phyloP scores from a whole-genome alignment of 2,329 filamentous ascomycete genomes.

The Byssothecium circinans region DNA sequence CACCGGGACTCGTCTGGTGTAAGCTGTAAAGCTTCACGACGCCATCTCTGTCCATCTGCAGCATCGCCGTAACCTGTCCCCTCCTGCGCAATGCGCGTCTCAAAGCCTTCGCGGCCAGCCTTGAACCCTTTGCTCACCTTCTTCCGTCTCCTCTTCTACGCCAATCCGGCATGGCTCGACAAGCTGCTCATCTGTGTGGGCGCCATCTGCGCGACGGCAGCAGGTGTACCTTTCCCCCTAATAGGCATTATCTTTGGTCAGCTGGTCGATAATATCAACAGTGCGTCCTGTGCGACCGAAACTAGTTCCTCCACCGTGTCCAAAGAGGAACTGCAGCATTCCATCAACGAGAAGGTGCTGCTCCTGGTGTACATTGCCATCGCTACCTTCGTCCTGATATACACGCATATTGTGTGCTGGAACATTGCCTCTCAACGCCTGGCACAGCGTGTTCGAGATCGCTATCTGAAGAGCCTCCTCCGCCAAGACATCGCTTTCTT shows the following conservation, averaged over 20 bases:
- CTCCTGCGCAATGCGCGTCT: constrained; percentile 29
- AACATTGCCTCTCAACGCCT: constrained; percentile 65
- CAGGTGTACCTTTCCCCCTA: constrained; percentile 65
- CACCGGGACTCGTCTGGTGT: constrained; percentile 19
- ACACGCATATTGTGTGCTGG: constrained; percentile 66
- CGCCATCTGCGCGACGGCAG: constrained; percentile 53
- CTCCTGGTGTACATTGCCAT: constrained; percentile 65
- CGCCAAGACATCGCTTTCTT: constrained; percentile 66
- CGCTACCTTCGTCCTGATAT: constrained; percentile 65
- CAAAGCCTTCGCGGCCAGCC: constrained; percentile 28
- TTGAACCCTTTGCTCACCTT: constrained; percentile 37
- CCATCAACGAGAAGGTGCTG: constrained; percentile 62
- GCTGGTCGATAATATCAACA: constrained; percentile 64
- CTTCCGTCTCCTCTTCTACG: constrained; percentile 39
- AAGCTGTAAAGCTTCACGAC: constrained; percentile 25
- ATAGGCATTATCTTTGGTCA: constrained; percentile 67
- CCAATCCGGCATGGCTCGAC: constrained; percentile 42
- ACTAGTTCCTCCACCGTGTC: constrained; percentile 8
- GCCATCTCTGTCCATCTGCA: constrained; percentile 17
- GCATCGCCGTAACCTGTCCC: constrained; percentile 12
- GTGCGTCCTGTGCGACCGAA: constrained; percentile 51
- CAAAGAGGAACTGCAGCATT: constrained; percentile 35
- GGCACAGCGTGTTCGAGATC: constrained; percentile 63
- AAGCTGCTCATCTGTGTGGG: constrained; percentile 42
- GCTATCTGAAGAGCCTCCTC: constrained; percentile 61